A percentile compares a stretch with the other conserved stretches of the same genome.
phyloP scores from a whole-genome alignment of 1,284 basidiomycete species.

The Stereum hirsutum region DNA sequence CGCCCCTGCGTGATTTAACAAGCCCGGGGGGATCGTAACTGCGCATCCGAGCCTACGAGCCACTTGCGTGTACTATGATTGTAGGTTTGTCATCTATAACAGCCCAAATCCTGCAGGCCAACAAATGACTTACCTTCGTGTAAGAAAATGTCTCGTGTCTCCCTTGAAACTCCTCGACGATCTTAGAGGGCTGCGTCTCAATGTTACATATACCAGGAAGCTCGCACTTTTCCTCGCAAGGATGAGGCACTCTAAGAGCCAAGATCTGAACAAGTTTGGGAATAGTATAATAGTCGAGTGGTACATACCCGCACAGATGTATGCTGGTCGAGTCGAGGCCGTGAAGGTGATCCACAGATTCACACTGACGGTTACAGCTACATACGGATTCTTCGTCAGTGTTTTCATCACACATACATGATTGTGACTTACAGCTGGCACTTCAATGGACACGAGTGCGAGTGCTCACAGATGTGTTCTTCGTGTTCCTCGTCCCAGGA shows the following conservation, averaged over 20 bases:
- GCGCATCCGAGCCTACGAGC: conserved; percentile 36
- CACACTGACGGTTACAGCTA: not conserved
- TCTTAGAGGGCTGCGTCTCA: conserved; percentile 8
- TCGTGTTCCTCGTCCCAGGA: conserved; percentile 32
- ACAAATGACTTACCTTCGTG: conserved; percentile 7
- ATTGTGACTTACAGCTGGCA: conserved; percentile 24
- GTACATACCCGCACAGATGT: conserved; percentile 53
- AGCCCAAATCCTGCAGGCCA: conserved; percentile 5
- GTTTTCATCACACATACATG: not conserved
- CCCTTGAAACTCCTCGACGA: conserved; percentile 10
- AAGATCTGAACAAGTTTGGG: not conserved
- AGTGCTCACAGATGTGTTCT: conserved; percentile 33
- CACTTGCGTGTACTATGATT: conserved; percentile 18
- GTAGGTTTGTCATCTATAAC: not conserved
- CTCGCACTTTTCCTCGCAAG: conserved; percentile 8
- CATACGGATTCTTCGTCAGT: not conserved
- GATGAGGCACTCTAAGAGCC: not conserved
- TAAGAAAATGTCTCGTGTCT: conserved; percentile 12
- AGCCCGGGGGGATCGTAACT: conserved; percentile 30
- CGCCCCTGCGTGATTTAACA: conserved; percentile 27
- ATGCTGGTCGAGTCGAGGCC: conserved; percentile 21
- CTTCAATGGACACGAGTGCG: conserved; percentile 31
- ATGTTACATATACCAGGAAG: conserved; percentile 9
- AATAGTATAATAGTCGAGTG: not conserved
- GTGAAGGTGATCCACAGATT: conserved; percentile 33